phyloP scores from a whole-genome alignment of 1,284 basidiomycete genomes.

The Neonothopanus nambi region DNA sequence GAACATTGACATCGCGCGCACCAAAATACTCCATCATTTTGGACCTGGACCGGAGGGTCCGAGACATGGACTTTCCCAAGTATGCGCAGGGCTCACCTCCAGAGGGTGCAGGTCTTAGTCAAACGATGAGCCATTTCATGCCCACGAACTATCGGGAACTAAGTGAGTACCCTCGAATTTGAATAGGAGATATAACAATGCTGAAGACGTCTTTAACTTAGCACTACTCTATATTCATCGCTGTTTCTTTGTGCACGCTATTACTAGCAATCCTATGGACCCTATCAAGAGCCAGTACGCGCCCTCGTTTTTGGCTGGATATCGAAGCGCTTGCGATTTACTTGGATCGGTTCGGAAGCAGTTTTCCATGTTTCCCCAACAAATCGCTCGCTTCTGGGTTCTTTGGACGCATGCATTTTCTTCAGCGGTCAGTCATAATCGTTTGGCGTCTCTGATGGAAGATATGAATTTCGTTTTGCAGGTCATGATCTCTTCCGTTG shows the following conservation, averaged over 20 bases:
- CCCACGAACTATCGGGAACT: constrained; percentile 66
- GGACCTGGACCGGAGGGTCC: constrained; percentile 61
- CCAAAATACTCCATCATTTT: constrained; percentile 65
- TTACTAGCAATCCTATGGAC: constrained; percentile 54
- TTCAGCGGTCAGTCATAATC: constrained; percentile 44
- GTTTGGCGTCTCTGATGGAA: constrained; percentile 1
- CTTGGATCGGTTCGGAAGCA: constrained; percentile 49
- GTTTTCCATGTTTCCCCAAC: constrained; percentile 55
- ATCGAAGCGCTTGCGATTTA: constrained; percentile 60
- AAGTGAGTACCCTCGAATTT: constrained; percentile 40
- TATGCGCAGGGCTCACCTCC: constrained; percentile 48
- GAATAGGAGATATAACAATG: neutral
- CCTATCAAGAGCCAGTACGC: constrained; percentile 65
- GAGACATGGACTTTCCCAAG: constrained; percentile 59
- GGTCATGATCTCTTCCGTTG: constrained; percentile 72
- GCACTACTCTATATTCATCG: constrained; percentile 68
- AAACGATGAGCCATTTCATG: constrained; percentile 67
- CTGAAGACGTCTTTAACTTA: constrained; percentile 24
- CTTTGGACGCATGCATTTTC: constrained; percentile 72
- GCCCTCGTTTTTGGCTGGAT: constrained; percentile 66
- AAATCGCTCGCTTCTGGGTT: constrained; percentile 65
- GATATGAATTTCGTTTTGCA: constrained; percentile 25
- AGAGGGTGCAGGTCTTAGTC: constrained; percentile 41
- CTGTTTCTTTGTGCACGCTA: constrained; percentile 66
- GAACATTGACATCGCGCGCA: constrained; percentile 61